Evolutionary conservation across 257 asterid genomes (phyloP), one percentile per base, ranked within the genome.

Genomic region (Penstemon newberryi): DNA sequence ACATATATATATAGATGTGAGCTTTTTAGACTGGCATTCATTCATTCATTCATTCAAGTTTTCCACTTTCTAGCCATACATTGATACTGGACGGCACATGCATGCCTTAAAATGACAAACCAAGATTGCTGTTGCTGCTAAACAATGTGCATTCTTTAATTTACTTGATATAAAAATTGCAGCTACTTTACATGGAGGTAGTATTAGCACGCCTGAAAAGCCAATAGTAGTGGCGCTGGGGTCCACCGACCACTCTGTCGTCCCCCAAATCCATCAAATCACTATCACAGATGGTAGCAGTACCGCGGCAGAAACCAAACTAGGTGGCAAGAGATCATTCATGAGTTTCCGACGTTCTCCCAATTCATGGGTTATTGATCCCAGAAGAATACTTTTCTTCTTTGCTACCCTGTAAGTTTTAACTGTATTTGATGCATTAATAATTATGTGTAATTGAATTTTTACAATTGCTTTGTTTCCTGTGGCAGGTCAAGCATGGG

Each of bases 401-500:
- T 92, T 90, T 64, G 98, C 98, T 42, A 85, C 98, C 12, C 67
- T 87, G 95, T 87, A 78, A 81, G 95, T 65, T 51, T 54, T 40
- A 6, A 55, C 41, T 2, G 9, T 3, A 47, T 11, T 40, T 36
- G 5, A 4, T 36, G 12, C 12, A 7, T 6, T 45, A 18, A 6
- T 4, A 1, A 50, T 7, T 38, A 25, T 2, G 4, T 4, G 33
- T 63, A 9, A 33, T 38, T 41, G 39, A 52, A 8, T 4, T 12
- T 6, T 18, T 45, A 43, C 60, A 59, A 60, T 19, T 58, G 46
- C 54, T 7, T 46, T 7, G 55, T 7, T 13, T 7, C 64, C 6
- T 60, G 66, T 62, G 6, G 64, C 82, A 87, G 94, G 84, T 84
- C 94, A 41, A 74, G 90, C 79, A 33, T 87, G 75, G 94, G 94